Percentiles rank a stretch among this genome's conserved stretches.
Conservation (phyloP, 2,329 filamentous ascomycete species). For the Aurifilum marmelostoma region DNA sequence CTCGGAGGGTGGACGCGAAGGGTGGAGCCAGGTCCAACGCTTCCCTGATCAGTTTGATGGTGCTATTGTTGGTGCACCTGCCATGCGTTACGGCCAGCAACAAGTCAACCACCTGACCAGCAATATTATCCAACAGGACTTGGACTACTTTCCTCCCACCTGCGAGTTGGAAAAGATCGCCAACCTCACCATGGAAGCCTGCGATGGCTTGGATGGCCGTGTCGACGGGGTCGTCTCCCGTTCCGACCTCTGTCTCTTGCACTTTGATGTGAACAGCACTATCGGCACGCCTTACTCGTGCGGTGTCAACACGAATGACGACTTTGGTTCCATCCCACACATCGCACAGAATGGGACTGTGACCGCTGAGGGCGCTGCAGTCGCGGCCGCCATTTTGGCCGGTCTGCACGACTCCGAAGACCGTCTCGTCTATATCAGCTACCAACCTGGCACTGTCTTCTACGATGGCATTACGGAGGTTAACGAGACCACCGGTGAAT, state of each 20-base stretch:
- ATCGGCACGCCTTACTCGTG: conserved; percentile 41
- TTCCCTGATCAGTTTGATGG: conserved; percentile 48
- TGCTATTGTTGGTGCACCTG: conserved; percentile 49
- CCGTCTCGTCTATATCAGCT: conserved; percentile 42
- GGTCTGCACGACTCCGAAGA: conserved; percentile 40
- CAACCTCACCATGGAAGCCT: conserved; percentile 56
- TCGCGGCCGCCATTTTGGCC: conserved; percentile 39
- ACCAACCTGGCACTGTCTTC: conserved; percentile 39
- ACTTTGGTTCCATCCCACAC: conserved; percentile 24
- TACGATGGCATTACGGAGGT: conserved; percentile 30
- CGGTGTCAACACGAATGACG: conserved; percentile 39
- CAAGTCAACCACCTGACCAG: conserved; percentile 46
- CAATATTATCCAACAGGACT: conserved; percentile 36
- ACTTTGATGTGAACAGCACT: conserved; percentile 36
- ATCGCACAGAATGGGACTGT: conserved; percentile 41
- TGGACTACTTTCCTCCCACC: conserved; percentile 44
- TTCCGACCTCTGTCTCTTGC: conserved; percentile 42
- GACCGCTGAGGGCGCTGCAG: conserved; percentile 39
- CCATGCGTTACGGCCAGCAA: conserved; percentile 46
- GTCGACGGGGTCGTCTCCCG: conserved; percentile 47
- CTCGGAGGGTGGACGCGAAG: conserved; percentile 53
- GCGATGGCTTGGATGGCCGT: conserved; percentile 48
- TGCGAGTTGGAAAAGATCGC: conserved; percentile 50
- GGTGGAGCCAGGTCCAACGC: conserved; percentile 48
- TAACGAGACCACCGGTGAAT: not conserved